Conservation (phyloP, 1,284 basidiomycete species). For the Ceratobasidium theobromae region DNA sequence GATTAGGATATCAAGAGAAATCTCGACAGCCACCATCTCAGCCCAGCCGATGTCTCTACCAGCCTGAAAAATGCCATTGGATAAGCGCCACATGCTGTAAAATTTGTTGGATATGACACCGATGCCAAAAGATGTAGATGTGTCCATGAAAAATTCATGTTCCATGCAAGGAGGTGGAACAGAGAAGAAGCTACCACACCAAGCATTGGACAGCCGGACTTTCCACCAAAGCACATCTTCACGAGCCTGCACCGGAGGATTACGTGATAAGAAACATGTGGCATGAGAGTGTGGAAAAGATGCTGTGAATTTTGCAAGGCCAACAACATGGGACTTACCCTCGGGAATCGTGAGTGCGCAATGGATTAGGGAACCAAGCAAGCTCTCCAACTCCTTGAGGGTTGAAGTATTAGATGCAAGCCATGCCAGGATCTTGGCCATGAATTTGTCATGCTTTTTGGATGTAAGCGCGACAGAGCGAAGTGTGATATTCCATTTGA, state of each 20-base stretch:
- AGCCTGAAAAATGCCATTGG: constrained; percentile 39
- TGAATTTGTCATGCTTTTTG: neutral
- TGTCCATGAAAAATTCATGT: constrained; percentile 42
- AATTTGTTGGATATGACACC: constrained; percentile 42
- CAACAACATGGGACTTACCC: neutral
- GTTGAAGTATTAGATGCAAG: neutral
- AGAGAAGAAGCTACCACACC: neutral
- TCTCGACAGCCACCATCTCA: constrained; percentile 47
- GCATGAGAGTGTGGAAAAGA: neutral
- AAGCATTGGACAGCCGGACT: neutral
- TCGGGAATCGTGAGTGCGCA: neutral
- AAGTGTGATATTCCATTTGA: constrained; percentile 43
- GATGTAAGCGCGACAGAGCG: neutral
- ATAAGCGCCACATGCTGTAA: constrained; percentile 44
- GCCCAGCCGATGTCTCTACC: constrained; percentile 48
- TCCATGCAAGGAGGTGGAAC: neutral
- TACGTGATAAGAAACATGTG: neutral
- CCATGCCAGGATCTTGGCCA: neutral
- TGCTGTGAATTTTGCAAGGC: neutral
- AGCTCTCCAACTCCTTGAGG: neutral
- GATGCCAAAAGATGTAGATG: constrained; percentile 47
- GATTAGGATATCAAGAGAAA: constrained; percentile 37
- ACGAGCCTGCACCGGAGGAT: neutral
- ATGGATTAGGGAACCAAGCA: constrained; percentile 23
- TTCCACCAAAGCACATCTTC: constrained; percentile 23